Evolutionary conservation across 2,329 filamentous ascomycete genomes (phyloP).

Genomic region (Xylogone sp.): DNA sequence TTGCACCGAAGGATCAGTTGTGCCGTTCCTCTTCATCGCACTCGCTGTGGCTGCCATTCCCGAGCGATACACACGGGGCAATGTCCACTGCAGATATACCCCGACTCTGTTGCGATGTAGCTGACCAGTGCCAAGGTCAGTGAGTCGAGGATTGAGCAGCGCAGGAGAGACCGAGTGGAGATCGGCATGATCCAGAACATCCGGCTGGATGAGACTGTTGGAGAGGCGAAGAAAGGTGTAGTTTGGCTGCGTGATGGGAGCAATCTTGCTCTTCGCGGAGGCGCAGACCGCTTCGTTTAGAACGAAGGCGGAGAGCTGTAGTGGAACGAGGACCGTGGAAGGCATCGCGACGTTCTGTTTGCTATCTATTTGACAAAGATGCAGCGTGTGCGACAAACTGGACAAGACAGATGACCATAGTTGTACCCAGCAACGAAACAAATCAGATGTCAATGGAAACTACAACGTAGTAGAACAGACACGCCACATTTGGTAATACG

Average conservation of each 20-base stretch:
- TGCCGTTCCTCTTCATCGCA: too few relatives aligned
- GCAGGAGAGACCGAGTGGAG: slow-evolving; percentile 32
- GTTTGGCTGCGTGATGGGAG: slow-evolving; percentile 42
- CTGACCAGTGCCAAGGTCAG: slow-evolving; percentile 28
- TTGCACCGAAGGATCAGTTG: too few relatives aligned
- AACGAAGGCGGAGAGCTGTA: slow-evolving; percentile 29
- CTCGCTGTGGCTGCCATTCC: slow-evolving; percentile 12
- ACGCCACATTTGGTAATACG: too few relatives aligned
- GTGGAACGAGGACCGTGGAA: slow-evolving; percentile 25
- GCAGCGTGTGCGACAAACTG: too few relatives aligned
- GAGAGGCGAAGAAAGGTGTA: slow-evolving; percentile 40
- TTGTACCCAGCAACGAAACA: too few relatives aligned
- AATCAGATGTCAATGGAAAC: too few relatives aligned
- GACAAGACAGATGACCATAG: too few relatives aligned
- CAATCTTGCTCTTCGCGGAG: slow-evolving; percentile 28
- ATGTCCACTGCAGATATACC: slow-evolving; percentile 39
- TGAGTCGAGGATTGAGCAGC: slow-evolving; percentile 30
- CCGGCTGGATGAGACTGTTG: slow-evolving; percentile 30
- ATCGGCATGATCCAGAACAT: slow-evolving; percentile 34
- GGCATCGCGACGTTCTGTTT: too few relatives aligned
- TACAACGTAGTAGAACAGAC: too few relatives aligned
- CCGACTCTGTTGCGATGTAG: slow-evolving; percentile 30
- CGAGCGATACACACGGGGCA: slow-evolving; percentile 34
- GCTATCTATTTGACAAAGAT: too few relatives aligned
- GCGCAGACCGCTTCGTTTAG: slow-evolving; percentile 23